Conservation (phyloP, 768 basidiomycete species). For the Gymnopilus dilepis region DNA sequence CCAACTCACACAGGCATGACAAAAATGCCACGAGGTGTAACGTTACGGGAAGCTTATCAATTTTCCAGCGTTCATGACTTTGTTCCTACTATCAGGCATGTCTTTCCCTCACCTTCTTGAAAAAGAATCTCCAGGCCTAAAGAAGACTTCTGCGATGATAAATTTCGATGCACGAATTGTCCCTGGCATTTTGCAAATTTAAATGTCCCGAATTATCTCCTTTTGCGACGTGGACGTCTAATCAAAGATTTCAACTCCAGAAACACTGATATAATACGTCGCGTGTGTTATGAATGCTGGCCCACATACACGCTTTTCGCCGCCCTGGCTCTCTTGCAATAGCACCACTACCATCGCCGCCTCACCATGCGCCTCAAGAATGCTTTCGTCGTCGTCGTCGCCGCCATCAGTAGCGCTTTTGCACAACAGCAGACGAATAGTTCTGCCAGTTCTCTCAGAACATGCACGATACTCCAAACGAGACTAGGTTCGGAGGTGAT, state of each 20-base stretch:
- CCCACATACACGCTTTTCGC: conserved; percentile 16
- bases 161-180: conserved; percentile 3
- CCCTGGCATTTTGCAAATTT: conserved; percentile 3
- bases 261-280: conserved; percentile 12
- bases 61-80: neutral
- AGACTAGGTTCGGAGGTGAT: conserved; percentile 31
- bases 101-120: conserved; percentile 11
- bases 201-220: conserved; percentile 24
- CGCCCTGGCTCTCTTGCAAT: conserved; percentile 18
- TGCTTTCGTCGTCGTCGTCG: conserved; percentile 19
- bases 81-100: neutral
- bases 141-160: neutral
- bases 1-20: conserved; percentile 11
- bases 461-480: conserved; percentile 28
- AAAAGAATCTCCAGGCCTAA: conserved; percentile 1
- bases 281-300: conserved; percentile 19
- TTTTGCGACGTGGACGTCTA: conserved; percentile 24
- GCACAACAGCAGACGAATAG: conserved; percentile 12
- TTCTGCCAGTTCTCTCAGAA: conserved; percentile 19
- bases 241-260: conserved; percentile 24
- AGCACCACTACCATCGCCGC: conserved; percentile 19
- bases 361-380: conserved; percentile 25
- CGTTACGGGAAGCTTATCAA: conserved; percentile 14
- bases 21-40: conserved; percentile 21
- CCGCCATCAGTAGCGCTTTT: conserved; percentile 18